These are phyloP conservation scores for Powellomyces hirtus DNA, from an alignment of 192 early-diverging fungal genomes.

Conservation along the genomic window DNA sequence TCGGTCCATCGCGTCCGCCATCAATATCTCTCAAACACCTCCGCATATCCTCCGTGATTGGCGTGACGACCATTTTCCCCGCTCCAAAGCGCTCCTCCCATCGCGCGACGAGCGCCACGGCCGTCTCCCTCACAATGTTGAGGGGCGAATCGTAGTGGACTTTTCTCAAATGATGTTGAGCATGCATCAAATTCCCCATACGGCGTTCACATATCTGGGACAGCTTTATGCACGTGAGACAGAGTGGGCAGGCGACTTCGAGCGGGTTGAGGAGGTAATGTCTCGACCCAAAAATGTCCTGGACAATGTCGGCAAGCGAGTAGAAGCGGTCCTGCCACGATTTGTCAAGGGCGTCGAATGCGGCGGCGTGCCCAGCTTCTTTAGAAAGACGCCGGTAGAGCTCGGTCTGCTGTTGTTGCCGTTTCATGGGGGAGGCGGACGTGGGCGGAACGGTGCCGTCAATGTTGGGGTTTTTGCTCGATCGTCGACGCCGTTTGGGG, in stretches of 20 bases:
- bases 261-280: slow-evolving; percentile 18
- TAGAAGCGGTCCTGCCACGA: slow-evolving; percentile 24
- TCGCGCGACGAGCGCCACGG: background rate
- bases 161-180: slow-evolving; percentile 17
- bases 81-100: slow-evolving; percentile 21
- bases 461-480: slow-evolving; percentile 4
- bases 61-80: slow-evolving; percentile 11
- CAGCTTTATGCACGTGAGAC: slow-evolving; percentile 10
- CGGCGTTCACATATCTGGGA: slow-evolving; percentile 22
- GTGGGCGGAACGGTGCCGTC: background rate
- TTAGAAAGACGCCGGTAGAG: slow-evolving; percentile 9
- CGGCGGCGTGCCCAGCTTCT: slow-evolving; percentile 6
- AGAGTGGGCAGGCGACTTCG: slow-evolving; percentile 17
- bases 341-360: slow-evolving; percentile 14
- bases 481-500: slow-evolving; percentile 12
- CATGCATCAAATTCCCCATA: slow-evolving; percentile 18
- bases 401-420: slow-evolving; percentile 26
- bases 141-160: slow-evolving; percentile 1
- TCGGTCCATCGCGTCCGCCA: slow-evolving; percentile 1
- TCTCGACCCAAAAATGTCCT: slow-evolving; percentile 18
- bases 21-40: slow-evolving; percentile 1
- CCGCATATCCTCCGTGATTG: slow-evolving; percentile 13
- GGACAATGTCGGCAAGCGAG: slow-evolving; percentile 13
- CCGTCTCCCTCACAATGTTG: background rate
- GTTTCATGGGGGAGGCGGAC: slow-evolving; percentile 9